Percentiles rank a stretch among this genome's conserved stretches.
These are phyloP conservation scores for Pseudomicrostroma phylloplanum DNA, from an alignment of 1,284 basidiomycete species.

Conservation along the genomic window DNA sequence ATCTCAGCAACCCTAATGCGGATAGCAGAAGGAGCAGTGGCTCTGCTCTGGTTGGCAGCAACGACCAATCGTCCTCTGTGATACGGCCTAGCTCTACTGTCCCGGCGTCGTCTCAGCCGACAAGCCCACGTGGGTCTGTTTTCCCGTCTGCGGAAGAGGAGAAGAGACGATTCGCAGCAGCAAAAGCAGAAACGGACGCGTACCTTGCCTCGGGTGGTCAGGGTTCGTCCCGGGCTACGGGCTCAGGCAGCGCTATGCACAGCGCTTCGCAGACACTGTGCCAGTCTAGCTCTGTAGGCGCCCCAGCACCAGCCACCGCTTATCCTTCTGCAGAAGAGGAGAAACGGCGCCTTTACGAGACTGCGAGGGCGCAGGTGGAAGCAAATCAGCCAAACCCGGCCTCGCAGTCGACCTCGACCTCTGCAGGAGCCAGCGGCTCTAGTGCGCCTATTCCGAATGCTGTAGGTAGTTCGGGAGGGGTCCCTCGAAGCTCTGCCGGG, in stretches of 20 bases:
- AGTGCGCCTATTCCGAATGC: not conserved
- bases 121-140: not conserved
- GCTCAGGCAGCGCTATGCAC: too few species aligned
- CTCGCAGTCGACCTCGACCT: not conserved
- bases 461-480: not conserved
- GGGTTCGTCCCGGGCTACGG: not conserved
- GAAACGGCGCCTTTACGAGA: slow-evolving; percentile 6
- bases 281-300: not conserved
- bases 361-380: slow-evolving; percentile 6
- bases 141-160: not conserved
- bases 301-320: not conserved
- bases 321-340: slow-evolving; percentile 9
- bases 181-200: slow-evolving; percentile 4
- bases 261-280: too few species aligned
- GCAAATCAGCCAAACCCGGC: not conserved
- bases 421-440: not conserved
- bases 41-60: too few species aligned
- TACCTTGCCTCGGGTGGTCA: not conserved
- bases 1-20: slow-evolving; percentile 1
- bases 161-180: not conserved
- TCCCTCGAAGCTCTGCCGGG: slow-evolving; percentile 4
- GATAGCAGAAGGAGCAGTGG: too few species aligned
- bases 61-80: too few species aligned
- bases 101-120: too few species aligned
- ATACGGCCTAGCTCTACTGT: too few species aligned